Evolutionary conservation across 768 basidiomycete species (phyloP).

Genomic region (Trametes sanguinea): DNA sequence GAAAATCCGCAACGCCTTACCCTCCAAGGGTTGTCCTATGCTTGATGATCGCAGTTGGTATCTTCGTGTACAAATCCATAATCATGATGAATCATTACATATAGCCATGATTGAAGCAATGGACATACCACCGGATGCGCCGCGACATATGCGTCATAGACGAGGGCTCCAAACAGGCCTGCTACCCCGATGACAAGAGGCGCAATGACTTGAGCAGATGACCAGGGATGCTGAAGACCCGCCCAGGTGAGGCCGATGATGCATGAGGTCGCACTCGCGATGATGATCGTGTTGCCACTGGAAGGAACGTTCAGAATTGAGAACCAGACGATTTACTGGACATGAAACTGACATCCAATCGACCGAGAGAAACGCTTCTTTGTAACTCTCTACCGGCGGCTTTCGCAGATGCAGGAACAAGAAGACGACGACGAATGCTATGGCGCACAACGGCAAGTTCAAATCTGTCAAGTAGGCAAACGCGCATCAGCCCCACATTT

Average conservation of each 20-base stretch:
- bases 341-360: conserved; percentile 37
- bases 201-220: conserved; percentile 24
- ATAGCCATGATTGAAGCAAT: not conserved
- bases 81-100: too few relatives aligned
- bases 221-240: conserved; percentile 41
- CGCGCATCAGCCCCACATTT: not conserved
- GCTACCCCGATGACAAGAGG: conserved; percentile 13
- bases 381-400: conserved; percentile 25
- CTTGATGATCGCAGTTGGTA: conserved; percentile 12
- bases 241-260: conserved; percentile 35
- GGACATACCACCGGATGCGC: conserved; percentile 29
- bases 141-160: conserved; percentile 33
- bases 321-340: not conserved
- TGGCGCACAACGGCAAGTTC: conserved; percentile 19
- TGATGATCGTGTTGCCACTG: conserved; percentile 31
- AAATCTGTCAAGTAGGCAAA: conserved; percentile 4
- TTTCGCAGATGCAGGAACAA: conserved; percentile 18
- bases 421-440: conserved; percentile 10
- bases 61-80: not conserved
- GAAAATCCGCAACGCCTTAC: not conserved
- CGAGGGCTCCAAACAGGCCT: not conserved
- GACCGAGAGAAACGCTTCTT: conserved; percentile 30
- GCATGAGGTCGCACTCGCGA: conserved; percentile 23
- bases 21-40: conserved; percentile 20
- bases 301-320: not conserved